Evolutionary conservation across 768 basidiomycete species (phyloP), one percentile per base, ranked within the genome.

Genomic region (Suillus discolor): DNA sequence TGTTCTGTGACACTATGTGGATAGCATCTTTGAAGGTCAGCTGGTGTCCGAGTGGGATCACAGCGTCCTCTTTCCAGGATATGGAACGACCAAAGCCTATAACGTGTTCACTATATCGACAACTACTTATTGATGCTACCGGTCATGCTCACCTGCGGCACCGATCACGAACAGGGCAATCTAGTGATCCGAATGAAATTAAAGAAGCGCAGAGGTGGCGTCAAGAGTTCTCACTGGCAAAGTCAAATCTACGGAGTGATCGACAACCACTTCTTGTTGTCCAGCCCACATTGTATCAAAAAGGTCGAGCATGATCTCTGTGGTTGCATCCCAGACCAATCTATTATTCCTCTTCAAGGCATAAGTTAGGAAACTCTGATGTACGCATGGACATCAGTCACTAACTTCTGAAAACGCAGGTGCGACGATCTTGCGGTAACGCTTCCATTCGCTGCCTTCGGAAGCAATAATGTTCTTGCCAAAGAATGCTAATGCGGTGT

Each of bases 391-490:
- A 18, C 34, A 20, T 36, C 13, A 31, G 62, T 20, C 62, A 57
- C 38, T 63, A 47, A 54, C 71, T 64, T 66, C 75, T 73, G 86
- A 85, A 72, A 90, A 90, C 0, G 87, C 84, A n/a, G 88, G 87
- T 1, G 86, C 86, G 20, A 83, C 77, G 49, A 90, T 83, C 71
- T 85, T 87, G 55, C 88, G 76, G 67, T 87, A 88, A 38, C 83
- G 82, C 73, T 88, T 88, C 89, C 89, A 91, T 65, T 85, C 80
- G 4, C 86, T 83, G 25, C 84, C 86, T 69, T 90, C 89, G 0
- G 86, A 85, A 2, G 81, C 83, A n/a, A 91, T 82, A 53, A 90
- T 86, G 67, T 90, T 92, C 7, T 71, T 71, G 7, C 89, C 89
- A 70, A 83, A 90, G 64, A 86, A 79, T 0, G 74, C 65, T 20